Base-by-base conservation (phyloP, 1,284 basidiomycete species). In the Sanghuangporus baumii region DNA sequence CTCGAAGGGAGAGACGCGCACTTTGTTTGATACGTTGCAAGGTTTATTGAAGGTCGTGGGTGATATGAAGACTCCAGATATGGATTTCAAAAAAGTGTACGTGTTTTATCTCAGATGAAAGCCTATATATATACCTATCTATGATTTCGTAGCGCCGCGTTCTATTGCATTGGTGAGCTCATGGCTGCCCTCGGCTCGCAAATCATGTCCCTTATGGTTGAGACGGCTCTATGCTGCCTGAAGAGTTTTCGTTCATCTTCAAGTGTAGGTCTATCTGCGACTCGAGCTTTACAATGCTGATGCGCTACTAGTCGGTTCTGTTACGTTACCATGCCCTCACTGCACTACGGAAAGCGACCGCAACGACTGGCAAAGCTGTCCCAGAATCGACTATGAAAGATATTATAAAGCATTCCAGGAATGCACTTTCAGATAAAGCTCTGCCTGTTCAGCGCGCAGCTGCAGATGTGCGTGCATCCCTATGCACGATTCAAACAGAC, bases 131-230 rank as follows among this genome's bases (percentile, higher is more conserved):
- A 59, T 20, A 37, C 11, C 52, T 67, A 23, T 34, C 34, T 62
- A 41, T 6, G 55, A 48, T 37, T 48, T 57, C 51, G 55, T 63
- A 46, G 90, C 66, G 87, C 89, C 20, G 86, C 89, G 2, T 81
- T 93, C 71, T 93, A 90, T 68, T 88, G 88, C 65, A 82, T 95
- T 34, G 95, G 94, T 12, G 93, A 96, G 72, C 77, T 98, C 12
- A 96, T 98, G 88, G 83, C 79, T 50, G 79, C 80, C 8, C 89
- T 90, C 69, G 96, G 96, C 3, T 81, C 87, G 5, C 91, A 97
- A 89, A 88, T 95, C 73, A 98, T 97, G 95, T 96, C 94, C 0
- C 89, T 94, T 69, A 91, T 95, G 85, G 83, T 88, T 51, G 96
- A 98, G 71, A 90, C 96, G 41, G 78, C 85, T 18, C 76, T 81